Percentiles rank a stretch among this genome's conserved stretches.
Conservation (phyloP, 2,329 filamentous ascomycete species). For the Emydomyces testavorans region DNA sequence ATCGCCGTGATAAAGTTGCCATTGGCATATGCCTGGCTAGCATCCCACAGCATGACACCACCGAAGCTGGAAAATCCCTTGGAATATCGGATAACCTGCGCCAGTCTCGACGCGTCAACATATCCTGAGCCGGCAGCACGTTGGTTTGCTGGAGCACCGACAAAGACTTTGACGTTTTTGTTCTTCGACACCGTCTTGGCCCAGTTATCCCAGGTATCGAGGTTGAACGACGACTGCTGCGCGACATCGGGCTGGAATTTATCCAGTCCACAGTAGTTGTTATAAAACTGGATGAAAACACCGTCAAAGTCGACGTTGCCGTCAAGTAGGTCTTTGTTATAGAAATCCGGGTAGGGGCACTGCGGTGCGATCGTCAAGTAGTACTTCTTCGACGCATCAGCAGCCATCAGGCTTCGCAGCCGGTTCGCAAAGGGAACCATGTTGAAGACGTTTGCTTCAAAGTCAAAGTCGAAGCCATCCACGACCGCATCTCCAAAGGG, state of each 20-base stretch:
- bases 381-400: constrained; percentile 42
- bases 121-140: constrained; percentile 48
- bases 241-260: constrained; percentile 39
- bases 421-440: constrained; percentile 50
- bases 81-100: constrained; percentile 42
- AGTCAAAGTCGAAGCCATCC: constrained; percentile 69
- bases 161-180: constrained; percentile 47
- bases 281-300: constrained; percentile 56
- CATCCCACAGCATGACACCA: constrained; percentile 60
- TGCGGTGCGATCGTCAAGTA: constrained; percentile 57
- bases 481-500: constrained; percentile 56
- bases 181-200: constrained; percentile 48
- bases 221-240: constrained; percentile 49
- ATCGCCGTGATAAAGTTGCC: constrained; percentile 44
- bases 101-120: constrained; percentile 37
- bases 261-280: constrained; percentile 53
- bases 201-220: constrained; percentile 55
- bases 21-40: constrained; percentile 50
- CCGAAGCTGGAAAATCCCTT: constrained; percentile 50
- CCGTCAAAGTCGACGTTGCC: constrained; percentile 47
- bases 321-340: constrained; percentile 47
- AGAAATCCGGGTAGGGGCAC: constrained; percentile 53
- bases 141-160: constrained; percentile 49
- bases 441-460: constrained; percentile 51
- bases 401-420: constrained; percentile 46